Base-by-base conservation (phyloP, 441 rosid genomes). In the Syzygium syzygioides region DNA sequence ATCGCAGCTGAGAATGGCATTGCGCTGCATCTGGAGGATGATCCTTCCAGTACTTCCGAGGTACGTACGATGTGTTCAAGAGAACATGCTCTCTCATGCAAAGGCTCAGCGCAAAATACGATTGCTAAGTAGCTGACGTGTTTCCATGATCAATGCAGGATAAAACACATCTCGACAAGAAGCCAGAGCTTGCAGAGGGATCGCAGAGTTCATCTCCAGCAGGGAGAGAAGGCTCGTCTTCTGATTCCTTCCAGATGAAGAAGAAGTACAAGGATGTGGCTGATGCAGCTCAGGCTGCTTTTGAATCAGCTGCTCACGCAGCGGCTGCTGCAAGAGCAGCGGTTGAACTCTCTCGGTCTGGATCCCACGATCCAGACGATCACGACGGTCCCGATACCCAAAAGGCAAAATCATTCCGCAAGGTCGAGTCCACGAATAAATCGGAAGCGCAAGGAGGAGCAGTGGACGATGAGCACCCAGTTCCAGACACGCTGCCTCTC, bases 261-360 rank as follows among this genome's bases (percentile, higher is more conserved):
- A 92, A 90, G 89, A 95, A 95, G 93, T 98, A 96, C 93, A 96
- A 86, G 92, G 98, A 95, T 89, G 98, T 98, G 28, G 96, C 99
- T 89, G 98, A 94, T 94, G 99, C 99, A 54, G 99, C 99, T 87
- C 98, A 98, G 92, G 98, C 97, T 86, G 99, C 99, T 30, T 97
- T 95, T 57, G 95, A 95, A 92, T 95, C 98, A 15, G 99, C 99
- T 34, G 98, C 96, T 85, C 87, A 95, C 87, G 99, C 98, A 6
- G 99, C 99, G 32, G 96, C 71, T 14, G 99, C 99, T 23, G 99
- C 99, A 87, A 94, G 95, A 91, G 99, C 97, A 1, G 99, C 99
- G 20, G 96, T 98, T 79, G 99, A 96, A 89, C 99, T 98, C 90
- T 96, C 98, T 48, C 95, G 97, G 87, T 91, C 94, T 83, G 88